These are phyloP conservation scores for Candida neerlandica DNA, from an alignment of 1,139 yeast species.

Conservation along the genomic window DNA sequence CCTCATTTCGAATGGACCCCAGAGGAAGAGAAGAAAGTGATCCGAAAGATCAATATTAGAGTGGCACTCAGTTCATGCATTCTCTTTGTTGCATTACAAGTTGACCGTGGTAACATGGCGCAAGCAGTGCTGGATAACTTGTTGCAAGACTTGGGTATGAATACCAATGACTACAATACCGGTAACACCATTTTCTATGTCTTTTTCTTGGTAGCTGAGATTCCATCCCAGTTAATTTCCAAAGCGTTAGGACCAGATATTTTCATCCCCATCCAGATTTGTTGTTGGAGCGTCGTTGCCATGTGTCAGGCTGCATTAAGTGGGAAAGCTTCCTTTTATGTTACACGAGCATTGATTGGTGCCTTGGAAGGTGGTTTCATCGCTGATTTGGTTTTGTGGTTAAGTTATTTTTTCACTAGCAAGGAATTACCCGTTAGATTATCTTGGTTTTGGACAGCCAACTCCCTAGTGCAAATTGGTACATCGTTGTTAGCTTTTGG, in stretches of 20 bases:
- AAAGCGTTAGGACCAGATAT: conserved; percentile 36
- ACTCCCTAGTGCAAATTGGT: conserved; percentile 27
- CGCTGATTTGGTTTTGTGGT: conserved; percentile 31
- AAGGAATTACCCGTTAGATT: conserved; percentile 30
- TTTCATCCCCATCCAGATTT: conserved; percentile 36
- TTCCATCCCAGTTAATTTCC: conserved; percentile 37
- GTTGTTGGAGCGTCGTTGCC: conserved; percentile 34
- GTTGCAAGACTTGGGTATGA: conserved; percentile 28
- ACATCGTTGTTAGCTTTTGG: conserved; percentile 43
- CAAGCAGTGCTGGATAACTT: conserved; percentile 38
- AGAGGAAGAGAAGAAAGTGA: conserved; percentile 33
- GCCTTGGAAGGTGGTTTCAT: conserved; percentile 35
- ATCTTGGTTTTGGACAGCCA: conserved; percentile 22
- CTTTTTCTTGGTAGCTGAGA: conserved; percentile 32
- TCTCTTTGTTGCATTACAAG: conserved; percentile 34
- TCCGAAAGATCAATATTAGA: conserved; percentile 26
- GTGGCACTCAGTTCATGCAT: conserved; percentile 33
- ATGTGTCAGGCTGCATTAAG: conserved; percentile 29
- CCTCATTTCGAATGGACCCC: conserved; percentile 39
- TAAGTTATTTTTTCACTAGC: conserved; percentile 31
- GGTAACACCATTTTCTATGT: conserved; percentile 34
- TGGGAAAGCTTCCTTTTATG: conserved; percentile 27
- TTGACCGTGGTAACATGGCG: conserved; percentile 34
- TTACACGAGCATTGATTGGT: conserved; percentile 32
- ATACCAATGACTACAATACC: conserved; percentile 33